These are phyloP conservation scores for Solanum medicagineum DNA, from an alignment of 257 asterid genomes.

Conservation along the genomic window DNA sequence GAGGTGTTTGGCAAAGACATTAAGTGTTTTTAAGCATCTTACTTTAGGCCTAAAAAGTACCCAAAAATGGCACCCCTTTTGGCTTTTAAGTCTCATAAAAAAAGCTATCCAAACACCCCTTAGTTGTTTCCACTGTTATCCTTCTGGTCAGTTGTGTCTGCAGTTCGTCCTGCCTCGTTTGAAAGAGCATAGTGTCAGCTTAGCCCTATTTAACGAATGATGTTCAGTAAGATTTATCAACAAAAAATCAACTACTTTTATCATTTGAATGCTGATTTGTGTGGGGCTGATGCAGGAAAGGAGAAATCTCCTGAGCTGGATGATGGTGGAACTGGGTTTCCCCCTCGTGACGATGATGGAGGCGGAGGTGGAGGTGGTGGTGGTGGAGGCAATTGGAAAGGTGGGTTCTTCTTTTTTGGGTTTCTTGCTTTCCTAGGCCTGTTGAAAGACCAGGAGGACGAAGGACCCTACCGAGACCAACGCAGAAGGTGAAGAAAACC, in stretches of 20 bases:
- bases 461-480: slow-evolving; percentile 37
- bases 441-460: slow-evolving; percentile 58
- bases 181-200: neutral
- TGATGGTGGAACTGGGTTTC: slow-evolving; percentile 83
- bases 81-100: no score
- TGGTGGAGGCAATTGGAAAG: slow-evolving; percentile 73
- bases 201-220: neutral
- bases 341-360: slow-evolving; percentile 79
- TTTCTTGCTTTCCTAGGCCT: slow-evolving; percentile 66
- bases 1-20: no score
- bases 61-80: no score
- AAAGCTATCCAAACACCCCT: no score
- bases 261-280: neutral
- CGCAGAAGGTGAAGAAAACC: slow-evolving; percentile 25
- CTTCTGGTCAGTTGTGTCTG: neutral
- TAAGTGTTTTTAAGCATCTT: no score
- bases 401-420: slow-evolving; percentile 82
- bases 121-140: neutral
- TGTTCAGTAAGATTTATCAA: neutral
- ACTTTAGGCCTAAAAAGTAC: no score
- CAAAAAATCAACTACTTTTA: neutral
- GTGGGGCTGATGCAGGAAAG: slow-evolving; percentile 32
- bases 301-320: slow-evolving; percentile 87
- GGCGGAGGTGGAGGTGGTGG: slow-evolving; percentile 90
- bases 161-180: neutral